A percentile compares a stretch with the other conserved stretches of the same genome.
These are phyloP conservation scores for Ceratocystis diversiconidia DNA, from an alignment of 2,329 filamentous ascomycete species.

Conservation along the genomic window DNA sequence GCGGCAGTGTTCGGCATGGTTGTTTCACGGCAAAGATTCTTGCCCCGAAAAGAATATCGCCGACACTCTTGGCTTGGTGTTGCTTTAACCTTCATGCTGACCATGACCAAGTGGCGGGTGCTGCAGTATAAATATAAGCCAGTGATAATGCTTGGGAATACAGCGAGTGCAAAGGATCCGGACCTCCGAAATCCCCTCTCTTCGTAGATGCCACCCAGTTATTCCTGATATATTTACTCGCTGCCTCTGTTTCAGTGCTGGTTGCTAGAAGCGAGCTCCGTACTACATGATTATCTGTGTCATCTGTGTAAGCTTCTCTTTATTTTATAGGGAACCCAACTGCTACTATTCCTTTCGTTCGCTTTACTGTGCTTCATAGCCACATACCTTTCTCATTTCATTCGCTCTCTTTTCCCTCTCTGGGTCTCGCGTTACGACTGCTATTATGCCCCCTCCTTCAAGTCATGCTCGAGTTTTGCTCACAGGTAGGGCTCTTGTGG, in stretches of 20 bases:
- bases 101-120: not conserved
- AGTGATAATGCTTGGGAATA: not conserved
- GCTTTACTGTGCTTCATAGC: not conserved
- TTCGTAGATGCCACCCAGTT: not conserved
- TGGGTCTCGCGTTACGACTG: not conserved
- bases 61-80: too few relatives aligned
- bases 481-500: not conserved
- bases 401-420: too few relatives aligned
- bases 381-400: not conserved
- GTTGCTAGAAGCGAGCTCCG: not conserved
- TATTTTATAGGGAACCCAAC: not conserved
- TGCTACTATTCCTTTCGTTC: not conserved
- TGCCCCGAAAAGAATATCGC: too few relatives aligned
- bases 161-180: not conserved
- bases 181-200: not conserved
- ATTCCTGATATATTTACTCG: not conserved
- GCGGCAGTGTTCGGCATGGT: too few relatives aligned
- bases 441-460: not conserved
- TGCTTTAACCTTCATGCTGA: not conserved
- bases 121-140: not conserved
- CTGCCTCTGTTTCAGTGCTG: not conserved
- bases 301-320: not conserved
- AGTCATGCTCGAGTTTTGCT: constrained; percentile 1
- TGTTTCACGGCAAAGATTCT: too few relatives aligned
- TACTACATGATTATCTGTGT: not conserved